A percentile compares a stretch with the other conserved stretches of the same genome.
Evolutionary conservation across 345 rosid species (phyloP).

Genomic region (Syzygium oleosum): DNA sequence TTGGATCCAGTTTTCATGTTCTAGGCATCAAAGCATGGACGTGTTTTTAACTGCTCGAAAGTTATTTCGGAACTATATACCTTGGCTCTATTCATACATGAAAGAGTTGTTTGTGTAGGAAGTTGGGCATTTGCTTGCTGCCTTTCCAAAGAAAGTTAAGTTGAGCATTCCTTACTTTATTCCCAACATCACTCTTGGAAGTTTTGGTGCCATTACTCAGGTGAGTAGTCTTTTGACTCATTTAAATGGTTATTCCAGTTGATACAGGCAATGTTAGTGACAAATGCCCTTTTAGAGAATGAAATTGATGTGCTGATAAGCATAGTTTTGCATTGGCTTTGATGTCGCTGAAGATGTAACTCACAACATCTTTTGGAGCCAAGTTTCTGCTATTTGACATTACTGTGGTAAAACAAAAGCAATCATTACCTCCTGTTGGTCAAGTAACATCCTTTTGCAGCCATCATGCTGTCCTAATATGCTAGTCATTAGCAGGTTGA

Average conservation of each 20-base stretch:
- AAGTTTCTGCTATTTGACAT: background rate
- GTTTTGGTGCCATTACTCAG: conserved; percentile 98
- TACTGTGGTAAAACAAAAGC: background rate
- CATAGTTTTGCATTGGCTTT: background rate
- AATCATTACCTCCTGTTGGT: background rate
- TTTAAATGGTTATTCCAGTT: background rate
- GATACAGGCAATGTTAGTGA: background rate
- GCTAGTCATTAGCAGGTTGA: background rate
- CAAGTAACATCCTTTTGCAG: background rate
- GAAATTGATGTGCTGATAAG: background rate
- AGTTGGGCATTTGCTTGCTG: conserved; percentile 83
- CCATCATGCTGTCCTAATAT: background rate
- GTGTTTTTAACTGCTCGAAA: background rate
- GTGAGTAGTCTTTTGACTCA: conserved; percentile 13
- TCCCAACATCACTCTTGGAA: conserved; percentile 95
- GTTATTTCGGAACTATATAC: background rate
- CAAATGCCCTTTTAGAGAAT: background rate
- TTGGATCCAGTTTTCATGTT: background rate
- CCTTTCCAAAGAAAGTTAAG: conserved; percentile 85
- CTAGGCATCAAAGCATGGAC: background rate
- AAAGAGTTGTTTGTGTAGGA: conserved; percentile 46
- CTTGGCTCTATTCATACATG: background rate
- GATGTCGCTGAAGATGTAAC: background rate
- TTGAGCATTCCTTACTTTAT: conserved; percentile 90
- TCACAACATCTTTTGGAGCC: background rate